These are phyloP conservation scores for Leptosphaerulina australis DNA, from an alignment of 2,329 filamentous ascomycete genomes.

Conservation along the genomic window DNA sequence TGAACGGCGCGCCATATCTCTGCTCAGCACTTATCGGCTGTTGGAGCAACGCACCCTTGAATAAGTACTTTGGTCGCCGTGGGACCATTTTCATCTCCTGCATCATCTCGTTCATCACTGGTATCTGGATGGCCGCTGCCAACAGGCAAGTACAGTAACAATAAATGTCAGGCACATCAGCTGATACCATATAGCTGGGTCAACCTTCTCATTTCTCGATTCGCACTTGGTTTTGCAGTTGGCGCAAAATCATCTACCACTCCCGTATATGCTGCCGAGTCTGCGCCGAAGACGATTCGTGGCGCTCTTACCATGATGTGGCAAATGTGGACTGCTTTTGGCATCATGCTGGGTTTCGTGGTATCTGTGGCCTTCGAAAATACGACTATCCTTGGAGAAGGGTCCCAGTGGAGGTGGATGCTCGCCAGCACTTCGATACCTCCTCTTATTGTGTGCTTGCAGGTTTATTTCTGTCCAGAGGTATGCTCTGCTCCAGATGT, in stretches of 20 bases:
- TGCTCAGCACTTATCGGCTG: constrained; percentile 51
- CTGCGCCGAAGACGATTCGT: constrained; percentile 56
- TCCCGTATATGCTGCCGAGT: constrained; percentile 57
- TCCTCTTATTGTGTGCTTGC: constrained; percentile 38
- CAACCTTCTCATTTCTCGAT: constrained; percentile 41
- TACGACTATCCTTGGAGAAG: constrained; percentile 31
- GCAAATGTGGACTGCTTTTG: constrained; percentile 53
- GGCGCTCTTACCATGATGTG: constrained; percentile 60
- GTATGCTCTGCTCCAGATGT: constrained; percentile 17
- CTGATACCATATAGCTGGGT: constrained; percentile 35
- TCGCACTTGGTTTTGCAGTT: constrained; percentile 43
- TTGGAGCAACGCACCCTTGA: constrained; percentile 44
- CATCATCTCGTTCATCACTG: constrained; percentile 42
- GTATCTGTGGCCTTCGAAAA: constrained; percentile 41
- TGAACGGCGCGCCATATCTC: constrained; percentile 41
- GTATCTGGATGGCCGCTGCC: constrained; percentile 42
- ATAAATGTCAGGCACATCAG: neutral
- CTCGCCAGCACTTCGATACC: constrained; percentile 41
- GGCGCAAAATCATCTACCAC: constrained; percentile 49
- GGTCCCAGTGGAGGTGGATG: constrained; percentile 44
- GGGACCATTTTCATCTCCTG: constrained; percentile 45
- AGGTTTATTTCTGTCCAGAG: constrained; percentile 43
- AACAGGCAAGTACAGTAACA: constrained; percentile 22
- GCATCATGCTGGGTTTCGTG: constrained; percentile 44
- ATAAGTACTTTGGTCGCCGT: constrained; percentile 39